Evolutionary conservation across 2,329 filamentous ascomycete genomes (phyloP).

Genomic region (Monosporascus sp.): DNA sequence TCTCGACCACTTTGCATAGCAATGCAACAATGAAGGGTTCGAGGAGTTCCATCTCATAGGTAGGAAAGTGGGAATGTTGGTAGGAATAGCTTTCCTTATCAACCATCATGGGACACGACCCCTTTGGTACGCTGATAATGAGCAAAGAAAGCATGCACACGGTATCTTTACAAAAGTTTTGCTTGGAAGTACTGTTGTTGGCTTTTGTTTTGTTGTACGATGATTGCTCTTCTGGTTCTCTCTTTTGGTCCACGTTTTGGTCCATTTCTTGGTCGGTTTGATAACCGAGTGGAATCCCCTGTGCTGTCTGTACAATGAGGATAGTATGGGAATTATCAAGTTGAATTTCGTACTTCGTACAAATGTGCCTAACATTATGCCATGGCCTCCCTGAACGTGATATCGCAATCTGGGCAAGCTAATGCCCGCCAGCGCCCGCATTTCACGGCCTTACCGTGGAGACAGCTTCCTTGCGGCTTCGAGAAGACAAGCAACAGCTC

Average conservation of each 20-base stretch:
- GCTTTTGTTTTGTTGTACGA: neutral
- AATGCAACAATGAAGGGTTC: constrained; percentile 5
- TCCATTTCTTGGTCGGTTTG: neutral
- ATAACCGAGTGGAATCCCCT: neutral
- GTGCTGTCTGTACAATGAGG: neutral
- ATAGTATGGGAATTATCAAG: neutral
- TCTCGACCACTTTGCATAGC: constrained; percentile 1
- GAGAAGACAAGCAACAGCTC: no score
- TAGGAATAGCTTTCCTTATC: constrained; percentile 6
- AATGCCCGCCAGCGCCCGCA: no score
- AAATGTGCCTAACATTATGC: no score
- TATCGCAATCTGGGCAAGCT: no score
- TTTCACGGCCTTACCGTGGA: no score
- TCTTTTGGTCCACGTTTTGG: neutral
- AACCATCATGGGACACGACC: constrained; percentile 8
- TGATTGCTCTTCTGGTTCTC: neutral
- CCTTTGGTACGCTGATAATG: constrained; percentile 12
- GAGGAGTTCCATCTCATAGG: constrained; percentile 3
- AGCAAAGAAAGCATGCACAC: constrained; percentile 12
- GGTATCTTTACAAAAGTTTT: constrained; percentile 2
- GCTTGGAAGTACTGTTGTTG: neutral
- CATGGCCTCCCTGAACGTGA: no score
- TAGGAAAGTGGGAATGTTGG: constrained; percentile 3
- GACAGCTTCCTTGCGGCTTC: no score
- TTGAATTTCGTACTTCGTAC: neutral